Evolutionary conservation across 2,329 filamentous ascomycete species (phyloP), one percentile per base, ranked within the genome.

Genomic region (Aspergillus latus): DNA sequence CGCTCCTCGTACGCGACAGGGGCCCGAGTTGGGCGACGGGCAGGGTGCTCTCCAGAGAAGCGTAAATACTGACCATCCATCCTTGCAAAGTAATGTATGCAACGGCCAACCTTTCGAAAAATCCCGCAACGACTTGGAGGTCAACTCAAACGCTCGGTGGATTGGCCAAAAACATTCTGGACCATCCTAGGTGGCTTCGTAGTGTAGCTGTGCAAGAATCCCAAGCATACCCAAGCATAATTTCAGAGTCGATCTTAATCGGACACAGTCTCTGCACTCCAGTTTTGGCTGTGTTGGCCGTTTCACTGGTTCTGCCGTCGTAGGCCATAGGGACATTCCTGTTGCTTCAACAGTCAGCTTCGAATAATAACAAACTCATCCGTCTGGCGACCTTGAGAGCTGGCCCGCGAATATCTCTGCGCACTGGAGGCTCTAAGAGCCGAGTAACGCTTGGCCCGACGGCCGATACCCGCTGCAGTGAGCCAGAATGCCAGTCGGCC

Each of bases 351-450:
- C 79, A 64, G 60, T 16, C 67, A 72, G 13, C 65, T 61, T 5
- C 75, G 74, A 32, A 77, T 72, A 0, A 65, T 69, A 80, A 68
- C 2, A 85, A 66, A 0, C 80, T 81, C 81, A 84, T 82, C 2
- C 75, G 74, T 53, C 73, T 76, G 13, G 83, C 66, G n/a, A 82
- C 76, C 15, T 80, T 72, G 44, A 84, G 74, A 0, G 78, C 82
- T 21, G 77, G 74, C 10, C 75, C 79, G 2, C 80, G 77, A 2
- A 86, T 69, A 62, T 86, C 84, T 67, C 48, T 84, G 81, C 3
- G 79, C 76, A 0, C 83, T 83, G 0, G 73, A 72, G 1, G 73
- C 68, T 1, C 82, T 76, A 0, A 84, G 65, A 1, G 43, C 47
- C 2, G 74, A 65, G 34, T 61, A 73, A 1, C 78, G 73, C 59